Conservation (phyloP, 768 basidiomycete species). For the Candolleomyces efflorescens region DNA sequence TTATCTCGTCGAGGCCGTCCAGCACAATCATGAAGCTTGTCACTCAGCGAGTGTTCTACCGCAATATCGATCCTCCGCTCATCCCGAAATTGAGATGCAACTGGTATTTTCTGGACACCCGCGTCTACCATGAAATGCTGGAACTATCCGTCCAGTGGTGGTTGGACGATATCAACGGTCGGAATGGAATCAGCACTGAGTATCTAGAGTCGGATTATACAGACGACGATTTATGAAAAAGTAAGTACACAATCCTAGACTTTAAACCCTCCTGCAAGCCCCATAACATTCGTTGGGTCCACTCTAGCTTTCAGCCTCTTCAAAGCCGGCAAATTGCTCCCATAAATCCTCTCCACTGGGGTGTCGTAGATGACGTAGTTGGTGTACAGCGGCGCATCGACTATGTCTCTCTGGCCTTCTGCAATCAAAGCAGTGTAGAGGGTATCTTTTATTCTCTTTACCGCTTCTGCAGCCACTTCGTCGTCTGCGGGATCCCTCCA, state of each 20-base stretch:
- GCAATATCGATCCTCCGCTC: too few species aligned
- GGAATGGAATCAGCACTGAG: too few species aligned
- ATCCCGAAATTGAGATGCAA: too few species aligned
- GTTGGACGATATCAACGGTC: too few species aligned
- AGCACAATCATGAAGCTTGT: too few species aligned
- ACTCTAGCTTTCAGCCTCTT: constrained; percentile 35
- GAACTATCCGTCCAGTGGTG: too few species aligned
- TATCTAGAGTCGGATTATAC: too few species aligned
- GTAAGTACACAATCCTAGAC: constrained; percentile 14
- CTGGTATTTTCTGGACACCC: too few species aligned
- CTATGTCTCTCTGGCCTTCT: constrained; percentile 32
- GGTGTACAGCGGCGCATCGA: constrained; percentile 40
- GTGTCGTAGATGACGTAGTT: constrained; percentile 59
- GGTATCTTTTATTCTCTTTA: constrained; percentile 31
- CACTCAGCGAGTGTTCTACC: too few species aligned
- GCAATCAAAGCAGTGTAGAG: constrained; percentile 33
- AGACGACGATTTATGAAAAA: too few species aligned
- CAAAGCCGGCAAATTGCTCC: constrained; percentile 39
- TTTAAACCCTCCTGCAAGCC: constrained; percentile 63
- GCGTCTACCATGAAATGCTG: too few species aligned
- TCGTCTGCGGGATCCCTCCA: constrained; percentile 39
- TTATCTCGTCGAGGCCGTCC: too few species aligned
- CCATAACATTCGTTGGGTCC: constrained; percentile 61
- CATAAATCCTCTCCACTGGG: constrained; percentile 47
- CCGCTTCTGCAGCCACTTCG: constrained; percentile 33